Base-by-base conservation (phyloP, 2,329 filamentous ascomycete genomes). In the Coleophoma eucalyptorum region DNA sequence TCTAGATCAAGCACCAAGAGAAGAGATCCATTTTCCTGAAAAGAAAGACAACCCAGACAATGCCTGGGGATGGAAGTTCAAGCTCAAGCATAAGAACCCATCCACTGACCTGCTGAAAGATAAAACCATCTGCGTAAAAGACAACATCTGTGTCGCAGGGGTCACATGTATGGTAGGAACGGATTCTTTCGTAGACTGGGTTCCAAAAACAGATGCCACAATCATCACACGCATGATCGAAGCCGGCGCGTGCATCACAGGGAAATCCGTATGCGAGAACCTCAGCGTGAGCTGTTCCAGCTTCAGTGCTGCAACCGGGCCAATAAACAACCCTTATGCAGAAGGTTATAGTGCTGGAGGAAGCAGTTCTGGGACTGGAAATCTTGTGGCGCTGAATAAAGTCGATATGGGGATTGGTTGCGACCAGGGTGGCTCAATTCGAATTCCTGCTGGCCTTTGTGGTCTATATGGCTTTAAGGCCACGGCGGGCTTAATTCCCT, bases 401-500 rank as follows among this genome's bases (percentile, higher is more conserved):
- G 68, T 72, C 13, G 16, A n/a, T 33, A 43, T 53, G 3, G 26
- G 42, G 18, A 32, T 50, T 43, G 89, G 87, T n/a, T 82, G 80
- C 37, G 87, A 91, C 62, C 87, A 86, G 15, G 87, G 87, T 32
- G 87, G 87, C 50, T 87, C 81, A 46, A 85, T 92, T 55, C 81
- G 89, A 1, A 84, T 92, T 33, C 89, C 89, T 0, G 74, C 85
- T 0, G 79, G 79, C 7, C 89, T 55, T 3, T 62, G 59, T 45
- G 58, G 58, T 1, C 49, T 59, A 31, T 56, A 57, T 26, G 57
- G 59, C 12, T 55, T 62, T 16, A 62, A 62, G 40, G 52, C 57
- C 7, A 62, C 58, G 2, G 45, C 35, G 44, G 57, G 60, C 3
- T 48, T 61, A 19, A 50, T 61, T 11, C 60, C 55, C 4, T 61